Base-by-base conservation (phyloP, 257 asterid genomes). In the Asclepias syriaca region DNA sequence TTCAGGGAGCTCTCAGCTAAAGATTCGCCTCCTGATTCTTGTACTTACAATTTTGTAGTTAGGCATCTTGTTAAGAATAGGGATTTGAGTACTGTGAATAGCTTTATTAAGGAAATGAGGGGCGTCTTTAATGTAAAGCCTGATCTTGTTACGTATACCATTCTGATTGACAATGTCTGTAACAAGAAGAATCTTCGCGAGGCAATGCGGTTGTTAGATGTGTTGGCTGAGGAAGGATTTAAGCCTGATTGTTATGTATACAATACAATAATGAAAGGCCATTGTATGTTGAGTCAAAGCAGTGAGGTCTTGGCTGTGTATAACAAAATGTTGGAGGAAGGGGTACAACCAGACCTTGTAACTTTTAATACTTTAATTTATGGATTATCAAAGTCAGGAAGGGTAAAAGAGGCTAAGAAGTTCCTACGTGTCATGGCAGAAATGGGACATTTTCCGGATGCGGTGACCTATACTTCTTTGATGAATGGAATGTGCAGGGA, bases 401-500 rank as follows among this genome's bases (percentile, higher is more conserved):
- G 87, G 80, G 90, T 91, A 60, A 81, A 79, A 77, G 94, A 93
- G 74, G 98, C 98, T 2, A 88, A 81, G 87, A 87, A 85, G 83
- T 94, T 79, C 74, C 81, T 89, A 29, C 71, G 72, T 14, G 84
- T 89, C 63, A 94, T 94, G 98, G 69, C 79, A 29, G 96, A 87
- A 56, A 83, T 72, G 84, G 98, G 97, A 2, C 86, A 86, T 79
- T 70, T 81, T 24, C 96, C 99, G 0, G 96, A 94, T 79, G 93
- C 87, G 6, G 83, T 88, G 71, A 89, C 97, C 9, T 95, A 95
- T 72, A 90, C 99, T 69, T 95, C 98, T 0, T 79, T 95, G 82
- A 95, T 95, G 99, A 95, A 90, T 76, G 99, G 99, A 18, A 81
- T 95, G 99, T 91, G 96, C 84, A 78, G 98, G 74, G 92, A 88